These are phyloP conservation scores for Parmelia sp. DNA, from an alignment of 495 filamentous ascomycete species.

Conservation along the genomic window DNA sequence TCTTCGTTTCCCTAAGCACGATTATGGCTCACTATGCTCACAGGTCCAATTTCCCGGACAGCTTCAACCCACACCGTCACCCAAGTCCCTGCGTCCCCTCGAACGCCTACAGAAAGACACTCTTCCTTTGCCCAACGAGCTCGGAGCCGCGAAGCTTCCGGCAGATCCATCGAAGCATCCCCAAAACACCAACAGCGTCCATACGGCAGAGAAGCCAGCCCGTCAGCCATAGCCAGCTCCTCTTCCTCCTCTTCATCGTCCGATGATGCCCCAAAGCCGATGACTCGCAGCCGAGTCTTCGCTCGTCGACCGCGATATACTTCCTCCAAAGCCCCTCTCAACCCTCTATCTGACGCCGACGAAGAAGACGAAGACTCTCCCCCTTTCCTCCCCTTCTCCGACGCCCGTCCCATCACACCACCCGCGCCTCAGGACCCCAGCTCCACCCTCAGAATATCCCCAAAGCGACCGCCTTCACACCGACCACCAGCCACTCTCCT, in stretches of 20 bases:
- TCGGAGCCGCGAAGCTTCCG: slow-evolving; percentile 19
- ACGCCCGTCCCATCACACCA: slow-evolving; percentile 25
- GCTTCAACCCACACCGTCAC: slow-evolving; percentile 42
- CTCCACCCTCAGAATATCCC: slow-evolving; percentile 49
- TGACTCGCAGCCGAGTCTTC: slow-evolving; percentile 38
- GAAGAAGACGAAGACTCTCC: slow-evolving; percentile 55
- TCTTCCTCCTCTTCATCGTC: slow-evolving; percentile 42
- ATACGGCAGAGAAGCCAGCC: slow-evolving; percentile 27
- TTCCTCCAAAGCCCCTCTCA: slow-evolving; percentile 29
- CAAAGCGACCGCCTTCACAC: slow-evolving; percentile 26
- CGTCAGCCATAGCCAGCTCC: slow-evolving; percentile 34
- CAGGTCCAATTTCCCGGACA: slow-evolving; percentile 37
- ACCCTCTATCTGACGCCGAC: slow-evolving; percentile 46
- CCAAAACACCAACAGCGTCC: slow-evolving; percentile 13
- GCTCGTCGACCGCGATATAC: slow-evolving; percentile 52
- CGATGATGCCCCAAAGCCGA: slow-evolving; percentile 32
- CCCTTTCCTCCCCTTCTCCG: slow-evolving; percentile 65
- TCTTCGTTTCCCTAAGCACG: not conserved
- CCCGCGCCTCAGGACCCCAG: slow-evolving; percentile 43
- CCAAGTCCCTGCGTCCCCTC: slow-evolving; percentile 27
- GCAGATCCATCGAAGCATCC: slow-evolving; percentile 16
- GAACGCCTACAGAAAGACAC: slow-evolving; percentile 13
- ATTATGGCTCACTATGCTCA: not conserved
- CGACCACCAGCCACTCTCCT: slow-evolving; percentile 5
- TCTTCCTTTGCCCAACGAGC: slow-evolving; percentile 12